Conservation (phyloP, 1,284 basidiomycete genomes). For the Ustilago lituana region DNA sequence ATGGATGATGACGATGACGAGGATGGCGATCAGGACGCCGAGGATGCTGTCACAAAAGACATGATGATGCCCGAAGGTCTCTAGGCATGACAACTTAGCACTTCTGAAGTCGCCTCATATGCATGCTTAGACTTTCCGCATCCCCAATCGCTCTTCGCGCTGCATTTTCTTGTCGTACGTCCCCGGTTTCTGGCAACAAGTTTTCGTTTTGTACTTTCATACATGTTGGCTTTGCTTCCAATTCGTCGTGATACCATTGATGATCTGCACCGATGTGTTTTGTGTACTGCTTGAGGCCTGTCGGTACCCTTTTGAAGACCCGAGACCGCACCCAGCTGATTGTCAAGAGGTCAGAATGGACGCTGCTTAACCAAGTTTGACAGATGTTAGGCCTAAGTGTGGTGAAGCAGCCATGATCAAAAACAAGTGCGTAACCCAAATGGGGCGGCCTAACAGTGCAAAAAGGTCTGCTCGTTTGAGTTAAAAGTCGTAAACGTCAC, state of each 20-base stretch:
- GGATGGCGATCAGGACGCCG: slow-evolving; percentile 36
- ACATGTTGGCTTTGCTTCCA: slow-evolving; percentile 20
- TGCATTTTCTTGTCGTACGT: background rate
- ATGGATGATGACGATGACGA: slow-evolving; percentile 45
- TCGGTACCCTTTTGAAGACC: too few species aligned
- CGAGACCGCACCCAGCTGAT: too few species aligned
- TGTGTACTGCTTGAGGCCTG: background rate
- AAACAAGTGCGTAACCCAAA: too few species aligned
- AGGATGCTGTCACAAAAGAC: slow-evolving; percentile 47
- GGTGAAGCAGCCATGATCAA: too few species aligned
- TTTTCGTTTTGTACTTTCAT: slow-evolving; percentile 23
- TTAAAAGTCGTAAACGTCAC: too few species aligned
- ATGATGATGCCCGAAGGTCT: slow-evolving; percentile 62
- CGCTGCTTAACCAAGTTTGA: too few species aligned
- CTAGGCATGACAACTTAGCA: slow-evolving; percentile 5
- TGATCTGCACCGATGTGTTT: background rate
- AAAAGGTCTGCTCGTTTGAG: too few species aligned
- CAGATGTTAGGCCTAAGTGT: too few species aligned
- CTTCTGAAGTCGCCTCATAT: too few species aligned
- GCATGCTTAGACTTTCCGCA: background rate
- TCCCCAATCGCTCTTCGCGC: background rate
- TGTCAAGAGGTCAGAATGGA: too few species aligned
- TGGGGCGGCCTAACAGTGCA: too few species aligned
- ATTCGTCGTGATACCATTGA: slow-evolving; percentile 26
- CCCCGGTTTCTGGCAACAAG: slow-evolving; percentile 5